phyloP scores from a whole-genome alignment of 495 filamentous ascomycete species.

The Penicillium taxi region DNA sequence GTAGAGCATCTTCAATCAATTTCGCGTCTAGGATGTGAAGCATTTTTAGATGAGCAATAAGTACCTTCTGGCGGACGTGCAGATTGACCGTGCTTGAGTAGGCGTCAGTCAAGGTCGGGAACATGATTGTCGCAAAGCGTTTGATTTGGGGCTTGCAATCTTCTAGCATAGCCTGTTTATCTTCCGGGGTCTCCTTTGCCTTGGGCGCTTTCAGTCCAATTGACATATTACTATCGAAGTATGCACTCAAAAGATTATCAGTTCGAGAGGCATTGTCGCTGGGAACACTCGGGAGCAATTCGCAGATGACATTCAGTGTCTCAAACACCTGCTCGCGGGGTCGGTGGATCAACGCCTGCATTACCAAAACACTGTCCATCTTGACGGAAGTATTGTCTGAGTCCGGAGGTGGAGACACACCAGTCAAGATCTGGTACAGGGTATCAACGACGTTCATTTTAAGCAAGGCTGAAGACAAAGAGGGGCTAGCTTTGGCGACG shows the following conservation, averaged over 20 bases:
- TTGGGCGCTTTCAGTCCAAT: slow-evolving; percentile 31
- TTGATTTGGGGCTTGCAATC: slow-evolving; percentile 78
- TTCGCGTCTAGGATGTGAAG: slow-evolving; percentile 82
- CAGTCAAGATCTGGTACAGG: slow-evolving; percentile 93
- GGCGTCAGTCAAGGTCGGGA: slow-evolving; percentile 93
- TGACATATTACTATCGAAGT: slow-evolving; percentile 30
- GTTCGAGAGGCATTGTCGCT: slow-evolving; percentile 33
- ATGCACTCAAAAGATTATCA: slow-evolving; percentile 46
- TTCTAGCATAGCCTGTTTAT: slow-evolving; percentile 66
- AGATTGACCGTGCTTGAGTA: slow-evolving; percentile 98
- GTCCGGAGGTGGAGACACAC: slow-evolving; percentile 81
- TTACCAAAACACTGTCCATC: slow-evolving; percentile 94
- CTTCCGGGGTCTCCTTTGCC: slow-evolving; percentile 61
- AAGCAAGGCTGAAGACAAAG: slow-evolving; percentile 79
- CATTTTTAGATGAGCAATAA: slow-evolving; percentile 95
- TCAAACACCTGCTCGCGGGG: slow-evolving; percentile 96
- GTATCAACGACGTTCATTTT: slow-evolving; percentile 98
- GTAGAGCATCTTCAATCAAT: slow-evolving; percentile 79
- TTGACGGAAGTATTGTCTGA: slow-evolving; percentile 75
- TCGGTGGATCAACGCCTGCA: slow-evolving; percentile 95
- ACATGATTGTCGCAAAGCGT: slow-evolving; percentile 88
- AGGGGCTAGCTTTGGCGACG: slow-evolving; percentile 78
- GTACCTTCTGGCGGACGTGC: slow-evolving; percentile 93
- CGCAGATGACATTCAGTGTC: slow-evolving; percentile 95
- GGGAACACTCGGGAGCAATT: slow-evolving; percentile 63